Base-by-base conservation (phyloP, 768 basidiomycete genomes). In the Lactarius vividus region DNA sequence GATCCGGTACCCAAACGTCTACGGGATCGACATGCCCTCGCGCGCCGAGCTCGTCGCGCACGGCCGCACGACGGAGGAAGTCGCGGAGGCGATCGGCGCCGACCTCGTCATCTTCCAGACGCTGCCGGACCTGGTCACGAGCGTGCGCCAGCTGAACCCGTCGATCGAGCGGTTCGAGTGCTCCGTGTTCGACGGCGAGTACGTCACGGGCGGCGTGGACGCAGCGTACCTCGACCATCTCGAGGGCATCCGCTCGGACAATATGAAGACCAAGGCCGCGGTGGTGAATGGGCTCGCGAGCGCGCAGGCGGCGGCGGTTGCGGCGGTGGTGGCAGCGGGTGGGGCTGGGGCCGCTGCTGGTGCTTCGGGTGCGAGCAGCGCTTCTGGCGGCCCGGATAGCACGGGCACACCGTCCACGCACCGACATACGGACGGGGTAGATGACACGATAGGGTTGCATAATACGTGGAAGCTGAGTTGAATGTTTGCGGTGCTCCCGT, bases 21-120 rank as follows among this genome's bases (percentile, higher is more conserved):
- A 99, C 76, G 97, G 97, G 23, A 99, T 99, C 74, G 97, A 99
- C 79, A 99, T 98, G 97, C 96, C 97, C 35, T 94, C 95, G 88
- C 59, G 87, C 88, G 0, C 92, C 92, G 61, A 99, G 84, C 18
- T 89, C 85, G 75, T 98, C 94, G 68, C 96, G 92, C 97, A 99
- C 97, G 2, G 96, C 91, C 96, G 98, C 96, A 54, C 97, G 87
- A 74, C 91, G 88, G 64, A 96, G 84, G 77, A 98, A 96, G 58
- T 98, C 93, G 74, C 92, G 92, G 77, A 98, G 86, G 60, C 96
- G 92, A 75, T 99, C 94, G 63, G 4, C 87, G 97, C 96, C 11
- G 97, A 99, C 77, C 84, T 96, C 44, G 91, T 95, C 75, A 91
- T 99, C 74, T 99, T 91, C 82, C 97, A 99, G 77, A 92, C 91